phyloP scores from a whole-genome alignment of 2,329 filamentous ascomycete genomes.

The Aureobasidium sp. region DNA sequence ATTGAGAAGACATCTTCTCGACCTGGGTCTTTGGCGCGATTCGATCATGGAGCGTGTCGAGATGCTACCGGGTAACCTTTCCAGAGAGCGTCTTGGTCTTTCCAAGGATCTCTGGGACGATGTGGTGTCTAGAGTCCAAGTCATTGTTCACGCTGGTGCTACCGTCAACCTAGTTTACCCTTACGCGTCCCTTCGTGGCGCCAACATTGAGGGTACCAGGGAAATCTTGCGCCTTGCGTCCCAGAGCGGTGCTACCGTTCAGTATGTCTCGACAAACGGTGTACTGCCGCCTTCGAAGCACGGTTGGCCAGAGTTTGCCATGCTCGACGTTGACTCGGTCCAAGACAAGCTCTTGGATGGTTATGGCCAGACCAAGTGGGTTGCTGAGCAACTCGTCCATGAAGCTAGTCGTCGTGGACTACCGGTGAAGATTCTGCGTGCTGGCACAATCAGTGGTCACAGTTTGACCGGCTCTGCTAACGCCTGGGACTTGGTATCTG shows the following conservation, averaged over 20 bases:
- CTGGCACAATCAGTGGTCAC: constrained; percentile 73
- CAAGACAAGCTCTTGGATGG: constrained; percentile 63
- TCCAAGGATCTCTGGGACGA: constrained; percentile 58
- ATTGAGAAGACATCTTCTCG: constrained; percentile 68
- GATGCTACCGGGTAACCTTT: constrained; percentile 66
- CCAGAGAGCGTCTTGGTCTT: constrained; percentile 61
- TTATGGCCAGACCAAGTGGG: constrained; percentile 77
- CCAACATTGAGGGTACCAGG: constrained; percentile 72
- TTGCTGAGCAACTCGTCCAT: constrained; percentile 65
- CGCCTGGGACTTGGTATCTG: constrained; percentile 69
- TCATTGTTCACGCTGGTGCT: constrained; percentile 70
- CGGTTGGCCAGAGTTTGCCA: constrained; percentile 64
- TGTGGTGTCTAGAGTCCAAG: constrained; percentile 58
- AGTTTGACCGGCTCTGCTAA: constrained; percentile 69
- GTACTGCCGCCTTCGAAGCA: constrained; percentile 64
- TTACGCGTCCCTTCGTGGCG: constrained; percentile 65
- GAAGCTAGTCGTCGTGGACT: constrained; percentile 63
- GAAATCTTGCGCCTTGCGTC: constrained; percentile 67
- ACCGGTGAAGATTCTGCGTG: constrained; percentile 63
- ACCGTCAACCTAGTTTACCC: constrained; percentile 77
- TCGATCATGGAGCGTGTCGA: constrained; percentile 71
- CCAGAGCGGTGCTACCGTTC: constrained; percentile 61
- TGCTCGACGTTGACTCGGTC: constrained; percentile 61
- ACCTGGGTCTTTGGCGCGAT: constrained; percentile 70
- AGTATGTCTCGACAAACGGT: constrained; percentile 75